Conservation (phyloP, 352 stramenopile species). For the Globisporangium splendens region DNA sequence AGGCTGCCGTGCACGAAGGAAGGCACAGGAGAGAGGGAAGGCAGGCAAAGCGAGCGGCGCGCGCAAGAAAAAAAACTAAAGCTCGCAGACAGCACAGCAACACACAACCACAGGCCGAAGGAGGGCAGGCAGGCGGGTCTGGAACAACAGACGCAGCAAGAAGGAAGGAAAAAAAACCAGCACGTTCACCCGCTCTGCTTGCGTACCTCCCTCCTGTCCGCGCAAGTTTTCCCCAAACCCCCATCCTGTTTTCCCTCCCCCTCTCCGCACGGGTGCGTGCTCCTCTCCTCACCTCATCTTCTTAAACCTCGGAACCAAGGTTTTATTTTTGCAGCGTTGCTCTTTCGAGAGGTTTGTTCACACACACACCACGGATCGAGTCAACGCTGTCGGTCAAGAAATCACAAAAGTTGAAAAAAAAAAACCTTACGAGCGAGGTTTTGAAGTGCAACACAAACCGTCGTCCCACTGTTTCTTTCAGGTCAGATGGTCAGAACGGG, state of each 20-base stretch:
- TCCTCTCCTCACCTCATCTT: not conserved
- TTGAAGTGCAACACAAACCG: not conserved
- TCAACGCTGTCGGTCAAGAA: too few relatives aligned
- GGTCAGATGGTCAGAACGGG: slow-evolving; percentile 3
- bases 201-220: slow-evolving; percentile 3
- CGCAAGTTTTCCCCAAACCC: slow-evolving; percentile 3
- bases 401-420: not conserved
- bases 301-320: not conserved
- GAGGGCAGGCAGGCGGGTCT: not conserved
- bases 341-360: too few relatives aligned
- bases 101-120: not conserved
- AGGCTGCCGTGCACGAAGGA: not conserved
- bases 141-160: too few relatives aligned
- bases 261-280: not conserved
- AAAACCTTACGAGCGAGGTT: slow-evolving; percentile 8
- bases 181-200: slow-evolving; percentile 8
- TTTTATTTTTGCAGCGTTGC: not conserved
- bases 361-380: too few relatives aligned
- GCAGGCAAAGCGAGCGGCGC: slow-evolving; percentile 6
- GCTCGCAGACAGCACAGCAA: not conserved
- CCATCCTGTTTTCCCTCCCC: slow-evolving; percentile 1
- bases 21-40: not conserved
- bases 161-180: not conserved
- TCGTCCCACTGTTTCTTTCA: slow-evolving; percentile 4
- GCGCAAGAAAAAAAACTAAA: slow-evolving; percentile 25